Base-by-base conservation (phyloP, 2,329 filamentous ascomycete genomes). In the Penicillium sp. region DNA sequence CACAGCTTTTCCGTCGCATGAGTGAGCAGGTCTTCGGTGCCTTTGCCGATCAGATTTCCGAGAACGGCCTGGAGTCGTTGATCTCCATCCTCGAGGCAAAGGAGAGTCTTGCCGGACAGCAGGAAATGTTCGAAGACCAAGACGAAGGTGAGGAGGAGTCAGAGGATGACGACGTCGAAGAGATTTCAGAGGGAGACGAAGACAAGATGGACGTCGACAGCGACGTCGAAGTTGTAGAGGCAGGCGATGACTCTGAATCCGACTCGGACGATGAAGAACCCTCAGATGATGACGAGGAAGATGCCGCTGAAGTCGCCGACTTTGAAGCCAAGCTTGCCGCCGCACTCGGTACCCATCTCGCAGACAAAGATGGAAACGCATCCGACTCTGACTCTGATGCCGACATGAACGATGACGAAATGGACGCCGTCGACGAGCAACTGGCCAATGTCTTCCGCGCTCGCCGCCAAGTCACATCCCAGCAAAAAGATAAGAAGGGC, bases 351-450 rank as follows among this genome's bases (percentile, higher is more conserved):
- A 93, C 88, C 53, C 88, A 89, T 48, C 75, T 75, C 21, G 75
- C 77, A 22, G 77, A 81, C 22, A 84, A 88, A 69, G 83, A 86
- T 55, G 61, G 72, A 52, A 84, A 86, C 59, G 84, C 84, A 58
- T 87, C 84, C 2, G 90, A 96, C 73, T 96, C 84, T 2, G 84
- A 84, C 58, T 87, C 84, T 2, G 90, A 96, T 73, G 96, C 84
- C 3, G 91, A 96, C 74, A 96, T 99, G 92, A 89, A 91, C 59
- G 93, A 98, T 75, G 92, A 93, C 19, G 89, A 96, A 71, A 98
- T 98, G 95, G 87, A 96, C 77, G 87, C 87, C 3, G 80, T 98
- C 16, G 93, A 98, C 68, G 84, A 84, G 11, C 89, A 93, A 69
- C 85, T 99, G 4, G 86, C 87, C 50, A 90, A 90, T 61, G 91